Base-by-base conservation (phyloP, 2,329 filamentous ascomycete species). In the Ophiostoma sp. region DNA sequence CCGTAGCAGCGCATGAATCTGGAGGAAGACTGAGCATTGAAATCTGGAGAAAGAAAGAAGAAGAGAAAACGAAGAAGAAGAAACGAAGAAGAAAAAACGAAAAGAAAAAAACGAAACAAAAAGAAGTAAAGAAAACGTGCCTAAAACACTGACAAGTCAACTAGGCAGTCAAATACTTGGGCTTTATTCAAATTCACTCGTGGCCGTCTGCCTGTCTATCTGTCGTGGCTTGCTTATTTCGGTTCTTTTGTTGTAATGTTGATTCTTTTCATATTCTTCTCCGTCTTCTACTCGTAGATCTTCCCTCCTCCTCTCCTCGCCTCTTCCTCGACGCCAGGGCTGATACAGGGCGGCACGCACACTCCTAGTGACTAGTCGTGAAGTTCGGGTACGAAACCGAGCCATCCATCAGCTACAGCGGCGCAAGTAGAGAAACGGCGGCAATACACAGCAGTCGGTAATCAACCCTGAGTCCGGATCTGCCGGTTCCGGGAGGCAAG, bases 341-440 rank as follows among this genome's bases (percentile, higher is more conserved):
- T 47, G 27, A 27, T 47, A 16, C 14, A 47, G 45, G 45, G 45
- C 2, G n/a, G 2, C 11, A 47, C 5, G 4, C 45, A 5, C 45
- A 5, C 14, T 9, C 42, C 14, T 47, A 47, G 16, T 47, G 12
- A 12, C 45, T 47, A 47, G 16, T 47, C 44, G 16, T n/a, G 12
- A 55, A 55, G 49, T 55, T 55, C 49, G 49, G 49, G n/a, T 55
- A 55, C 49, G n/a, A 55, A 55, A 27, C 49, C 49, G n/a, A n/a
- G 3, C 47, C 49, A 55, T 27, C 27, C n/a, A 27, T 4, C 27
- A 9, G 27, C 27, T 27, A 2, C 6, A 27, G 42, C 12, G 45
- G 9, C 18, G 27, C 27, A 27, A 55, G 6, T 16, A 55, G n/a
- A 55, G 4, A 27, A 27, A 55, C 18, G 49, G n/a, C 49, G 49